phyloP scores from a whole-genome alignment of 768 basidiomycete species.

The Kwoniella newhampshirensis region DNA sequence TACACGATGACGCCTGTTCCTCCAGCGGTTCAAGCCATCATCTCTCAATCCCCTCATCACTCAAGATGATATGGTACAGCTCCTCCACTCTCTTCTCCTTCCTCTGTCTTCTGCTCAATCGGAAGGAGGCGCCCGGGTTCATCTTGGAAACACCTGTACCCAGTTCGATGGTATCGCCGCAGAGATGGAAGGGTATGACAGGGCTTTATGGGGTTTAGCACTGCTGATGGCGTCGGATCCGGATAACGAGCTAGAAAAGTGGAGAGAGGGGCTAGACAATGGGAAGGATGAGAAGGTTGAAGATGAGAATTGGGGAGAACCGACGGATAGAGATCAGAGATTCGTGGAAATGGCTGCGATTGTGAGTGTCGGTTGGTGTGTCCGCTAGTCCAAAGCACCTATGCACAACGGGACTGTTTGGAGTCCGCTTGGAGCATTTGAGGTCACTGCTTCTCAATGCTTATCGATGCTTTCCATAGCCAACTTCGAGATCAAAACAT shows the following conservation, averaged over 20 bases:
- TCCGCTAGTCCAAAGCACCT: too few relatives aligned
- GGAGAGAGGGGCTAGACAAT: conserved; percentile 65
- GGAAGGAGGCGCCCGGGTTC: conserved; percentile 27
- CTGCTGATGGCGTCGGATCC: conserved; percentile 32
- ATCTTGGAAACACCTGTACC: conserved; percentile 33
- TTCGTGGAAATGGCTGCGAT: conserved; percentile 80
- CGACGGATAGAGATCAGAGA: conserved; percentile 69
- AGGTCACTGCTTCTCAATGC: background rate
- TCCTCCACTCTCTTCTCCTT: conserved; percentile 29
- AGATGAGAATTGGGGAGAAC: conserved; percentile 73
- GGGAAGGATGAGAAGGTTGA: conserved; percentile 62
- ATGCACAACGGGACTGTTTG: too few relatives aligned
- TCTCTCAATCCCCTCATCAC: conserved; percentile 31
- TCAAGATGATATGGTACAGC: conserved; percentile 27
- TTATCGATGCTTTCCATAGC: conserved; percentile 23
- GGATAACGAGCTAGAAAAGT: conserved; percentile 42
- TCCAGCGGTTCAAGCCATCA: conserved; percentile 23
- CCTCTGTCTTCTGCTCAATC: conserved; percentile 27
- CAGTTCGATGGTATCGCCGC: conserved; percentile 39
- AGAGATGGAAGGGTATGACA: conserved; percentile 38
- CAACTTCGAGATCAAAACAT: conserved; percentile 71
- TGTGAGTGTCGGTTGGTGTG: conserved; percentile 42
- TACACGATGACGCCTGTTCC: conserved; percentile 1
- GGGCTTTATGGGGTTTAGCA: conserved; percentile 38
- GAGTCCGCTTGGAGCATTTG: too few relatives aligned